Conservation (phyloP, 2,329 filamentous ascomycete genomes). For the Xylaria sp. region DNA sequence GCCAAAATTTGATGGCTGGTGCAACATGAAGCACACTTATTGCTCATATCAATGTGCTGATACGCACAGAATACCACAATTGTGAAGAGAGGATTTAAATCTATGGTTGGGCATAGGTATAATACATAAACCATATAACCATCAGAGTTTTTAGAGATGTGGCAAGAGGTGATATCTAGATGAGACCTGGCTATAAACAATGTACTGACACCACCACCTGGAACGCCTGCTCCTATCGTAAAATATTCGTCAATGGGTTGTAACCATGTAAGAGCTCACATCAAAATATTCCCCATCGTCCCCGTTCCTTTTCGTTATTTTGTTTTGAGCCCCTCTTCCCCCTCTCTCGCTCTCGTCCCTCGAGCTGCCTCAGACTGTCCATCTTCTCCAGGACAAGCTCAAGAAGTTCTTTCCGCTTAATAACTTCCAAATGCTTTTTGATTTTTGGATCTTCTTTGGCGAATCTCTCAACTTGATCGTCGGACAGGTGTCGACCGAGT, state of each 20-base stretch:
- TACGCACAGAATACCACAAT: background rate
- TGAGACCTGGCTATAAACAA: constrained; percentile 30
- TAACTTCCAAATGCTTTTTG: constrained; percentile 87
- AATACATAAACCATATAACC: constrained; percentile 13
- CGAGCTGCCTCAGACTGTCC: constrained; percentile 86
- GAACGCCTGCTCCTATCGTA: constrained; percentile 32
- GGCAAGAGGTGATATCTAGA: constrained; percentile 33
- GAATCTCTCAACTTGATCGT: constrained; percentile 86
- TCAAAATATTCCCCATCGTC: constrained; percentile 63
- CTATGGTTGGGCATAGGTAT: constrained; percentile 12
- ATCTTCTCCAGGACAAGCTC: constrained; percentile 96
- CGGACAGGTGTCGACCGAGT: constrained; percentile 81
- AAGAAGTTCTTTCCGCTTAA: constrained; percentile 88
- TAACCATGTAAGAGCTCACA: background rate
- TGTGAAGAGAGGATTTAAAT: constrained; percentile 6
- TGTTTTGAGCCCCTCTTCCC: constrained; percentile 45
- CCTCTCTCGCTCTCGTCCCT: constrained; percentile 75
- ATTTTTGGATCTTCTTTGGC: constrained; percentile 94
- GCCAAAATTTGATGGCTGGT: background rate
- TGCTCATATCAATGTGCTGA: background rate
- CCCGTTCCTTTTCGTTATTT: constrained; percentile 55
- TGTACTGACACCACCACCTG: constrained; percentile 18
- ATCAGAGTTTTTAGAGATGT: constrained; percentile 1
- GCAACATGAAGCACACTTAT: background rate
- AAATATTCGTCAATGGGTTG: constrained; percentile 30